These are phyloP conservation scores for Emmonsia crescens DNA, from an alignment of 2,329 filamentous ascomycete species.

Conservation along the genomic window DNA sequence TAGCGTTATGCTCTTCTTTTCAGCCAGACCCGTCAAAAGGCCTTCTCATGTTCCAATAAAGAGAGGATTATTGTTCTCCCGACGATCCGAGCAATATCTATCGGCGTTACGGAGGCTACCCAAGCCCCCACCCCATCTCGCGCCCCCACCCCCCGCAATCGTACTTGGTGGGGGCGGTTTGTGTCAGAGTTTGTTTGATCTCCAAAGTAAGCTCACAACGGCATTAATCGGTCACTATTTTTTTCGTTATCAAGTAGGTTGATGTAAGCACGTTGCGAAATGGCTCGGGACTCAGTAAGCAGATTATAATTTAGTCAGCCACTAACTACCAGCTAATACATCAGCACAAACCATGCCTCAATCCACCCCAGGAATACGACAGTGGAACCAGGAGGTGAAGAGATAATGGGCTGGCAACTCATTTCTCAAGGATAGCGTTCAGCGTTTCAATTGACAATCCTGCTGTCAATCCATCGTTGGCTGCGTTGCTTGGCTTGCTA, in stretches of 20 bases:
- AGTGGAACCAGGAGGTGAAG: background rate
- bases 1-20: background rate
- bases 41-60: background rate
- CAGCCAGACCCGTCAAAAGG: background rate
- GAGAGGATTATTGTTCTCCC: background rate
- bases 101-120: background rate
- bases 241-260: background rate
- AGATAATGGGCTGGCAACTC: background rate
- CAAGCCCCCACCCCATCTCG: too few species aligned
- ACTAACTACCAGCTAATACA: background rate
- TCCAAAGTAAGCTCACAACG: background rate
- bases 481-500: too few species aligned
- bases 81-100: background rate
- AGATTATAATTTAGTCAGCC: background rate
- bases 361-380: conserved; percentile 1
- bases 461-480: background rate
- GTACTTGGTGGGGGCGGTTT: background rate
- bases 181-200: background rate
- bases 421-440: background rate
- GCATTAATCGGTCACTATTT: background rate
- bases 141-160: background rate
- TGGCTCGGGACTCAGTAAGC: background rate
- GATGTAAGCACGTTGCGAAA: background rate
- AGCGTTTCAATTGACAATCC: background rate
- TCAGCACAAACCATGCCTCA: background rate